Conservation (phyloP, 2,329 filamentous ascomycete species). For the Cadophora sp. region DNA sequence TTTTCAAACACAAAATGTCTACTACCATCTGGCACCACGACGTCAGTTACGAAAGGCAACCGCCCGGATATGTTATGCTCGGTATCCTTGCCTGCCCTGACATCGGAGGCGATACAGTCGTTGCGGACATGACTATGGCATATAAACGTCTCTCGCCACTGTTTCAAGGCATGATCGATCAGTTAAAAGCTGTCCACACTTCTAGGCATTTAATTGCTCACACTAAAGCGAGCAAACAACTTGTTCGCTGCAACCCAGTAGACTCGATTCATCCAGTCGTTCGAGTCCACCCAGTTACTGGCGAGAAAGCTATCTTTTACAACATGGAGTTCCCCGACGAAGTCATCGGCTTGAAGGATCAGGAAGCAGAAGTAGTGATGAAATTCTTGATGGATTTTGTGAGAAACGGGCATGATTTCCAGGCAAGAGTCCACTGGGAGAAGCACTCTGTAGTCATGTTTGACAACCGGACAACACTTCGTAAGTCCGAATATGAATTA, state of each 20-base stretch:
- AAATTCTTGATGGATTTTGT: conserved; percentile 72
- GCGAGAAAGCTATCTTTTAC: conserved; percentile 75
- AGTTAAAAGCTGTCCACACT: conserved; percentile 68
- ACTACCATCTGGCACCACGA: conserved; percentile 72
- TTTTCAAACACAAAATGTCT: conserved; percentile 70
- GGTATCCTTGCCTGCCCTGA: conserved; percentile 56
- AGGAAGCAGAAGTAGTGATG: conserved; percentile 71
- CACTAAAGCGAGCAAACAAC: conserved; percentile 57
- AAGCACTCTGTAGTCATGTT: conserved; percentile 58
- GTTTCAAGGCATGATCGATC: conserved; percentile 54
- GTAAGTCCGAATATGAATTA: conserved; percentile 44
- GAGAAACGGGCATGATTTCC: conserved; percentile 71
- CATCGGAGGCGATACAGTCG: conserved; percentile 73
- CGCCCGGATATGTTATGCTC: conserved; percentile 71
- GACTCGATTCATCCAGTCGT: conserved; percentile 73
- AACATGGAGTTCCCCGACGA: conserved; percentile 71
- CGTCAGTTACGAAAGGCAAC: conserved; percentile 73
- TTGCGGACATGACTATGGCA: conserved; percentile 72
- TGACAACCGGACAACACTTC: conserved; percentile 54
- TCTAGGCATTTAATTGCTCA: conserved; percentile 64
- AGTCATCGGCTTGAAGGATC: conserved; percentile 72
- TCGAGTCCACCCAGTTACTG: conserved; percentile 73
- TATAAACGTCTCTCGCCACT: conserved; percentile 54
- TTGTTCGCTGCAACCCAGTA: conserved; percentile 67
- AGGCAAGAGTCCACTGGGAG: conserved; percentile 72